Percentiles rank a stretch among this genome's conserved stretches.
phyloP scores from a whole-genome alignment of 192 early-diverging fungal genomes.

The Chytriomyces confervae region DNA sequence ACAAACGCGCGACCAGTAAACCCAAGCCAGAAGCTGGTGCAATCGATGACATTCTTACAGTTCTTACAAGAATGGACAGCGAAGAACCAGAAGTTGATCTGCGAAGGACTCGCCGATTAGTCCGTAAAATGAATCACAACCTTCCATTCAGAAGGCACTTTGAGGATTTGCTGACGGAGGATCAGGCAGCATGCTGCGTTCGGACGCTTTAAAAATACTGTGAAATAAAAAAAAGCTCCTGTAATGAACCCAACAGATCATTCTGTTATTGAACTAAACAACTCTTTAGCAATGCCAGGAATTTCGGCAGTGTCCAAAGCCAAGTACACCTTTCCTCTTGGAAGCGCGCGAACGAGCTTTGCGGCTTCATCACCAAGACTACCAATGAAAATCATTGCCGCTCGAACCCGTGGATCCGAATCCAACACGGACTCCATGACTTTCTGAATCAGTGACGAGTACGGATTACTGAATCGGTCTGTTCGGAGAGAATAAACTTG shows the following conservation, averaged over 20 bases:
- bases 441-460: too few species aligned
- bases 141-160: not conserved
- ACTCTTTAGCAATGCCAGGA: constrained; percentile 48
- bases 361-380: constrained; percentile 72
- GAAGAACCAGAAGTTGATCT: not conserved
- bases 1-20: not conserved
- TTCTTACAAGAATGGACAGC: not conserved
- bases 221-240: too few species aligned
- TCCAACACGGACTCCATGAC: constrained; percentile 63
- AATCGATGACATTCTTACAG: not conserved
- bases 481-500: too few species aligned
- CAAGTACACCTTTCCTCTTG: constrained; percentile 45
- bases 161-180: not conserved
- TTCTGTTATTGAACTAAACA: not conserved
- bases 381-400: constrained; percentile 77
- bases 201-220: too few species aligned
- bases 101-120: not conserved
- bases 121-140: not conserved
- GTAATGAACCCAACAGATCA: not conserved
- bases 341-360: constrained; percentile 38
- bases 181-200: not conserved
- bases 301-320: constrained; percentile 43
- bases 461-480: too few species aligned
- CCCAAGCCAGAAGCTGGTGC: not conserved
- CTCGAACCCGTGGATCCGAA: constrained; percentile 69